Evolutionary conservation across 2,329 filamentous ascomycete species (phyloP).

Genomic region (Xylariaceae sp.): DNA sequence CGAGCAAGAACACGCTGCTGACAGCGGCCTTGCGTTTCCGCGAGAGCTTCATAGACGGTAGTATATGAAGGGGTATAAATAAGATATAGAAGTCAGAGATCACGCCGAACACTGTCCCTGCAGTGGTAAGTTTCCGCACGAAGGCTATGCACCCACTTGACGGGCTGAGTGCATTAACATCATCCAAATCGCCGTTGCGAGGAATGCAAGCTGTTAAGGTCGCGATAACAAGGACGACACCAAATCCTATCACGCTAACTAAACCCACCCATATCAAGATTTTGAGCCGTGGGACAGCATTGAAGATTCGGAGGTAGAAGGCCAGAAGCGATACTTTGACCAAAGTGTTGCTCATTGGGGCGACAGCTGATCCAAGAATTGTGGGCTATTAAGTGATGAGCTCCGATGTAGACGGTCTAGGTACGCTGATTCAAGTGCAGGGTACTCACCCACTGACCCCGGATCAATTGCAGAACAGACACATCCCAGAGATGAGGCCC

Average conservation of each 20-base stretch:
- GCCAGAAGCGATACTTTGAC: constrained; percentile 23
- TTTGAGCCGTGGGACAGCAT: constrained; percentile 11
- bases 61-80: constrained; percentile 21
- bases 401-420: not conserved
- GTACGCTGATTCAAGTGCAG: not conserved
- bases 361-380: constrained; percentile 14
- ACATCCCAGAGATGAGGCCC: constrained; percentile 20
- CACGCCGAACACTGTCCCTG: constrained; percentile 16
- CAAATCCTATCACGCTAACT: constrained; percentile 12
- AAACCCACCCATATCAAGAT: constrained; percentile 20
- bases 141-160: not conserved
- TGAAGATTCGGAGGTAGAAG: constrained; percentile 27
- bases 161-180: not conserved
- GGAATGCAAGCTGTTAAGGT: constrained; percentile 18
- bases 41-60: constrained; percentile 19
- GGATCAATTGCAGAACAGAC: not conserved
- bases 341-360: constrained; percentile 18
- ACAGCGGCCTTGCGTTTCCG: constrained; percentile 19
- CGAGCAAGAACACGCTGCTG: constrained; percentile 19
- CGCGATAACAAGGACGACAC: constrained; percentile 5
- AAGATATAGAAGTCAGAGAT: constrained; percentile 24
- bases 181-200: not conserved
- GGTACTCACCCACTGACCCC: constrained; percentile 5
- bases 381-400: not conserved
- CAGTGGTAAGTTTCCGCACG: constrained; percentile 3